Evolutionary conservation across 257 asterid species (phyloP).

Genomic region (Knoxia roxburghii): DNA sequence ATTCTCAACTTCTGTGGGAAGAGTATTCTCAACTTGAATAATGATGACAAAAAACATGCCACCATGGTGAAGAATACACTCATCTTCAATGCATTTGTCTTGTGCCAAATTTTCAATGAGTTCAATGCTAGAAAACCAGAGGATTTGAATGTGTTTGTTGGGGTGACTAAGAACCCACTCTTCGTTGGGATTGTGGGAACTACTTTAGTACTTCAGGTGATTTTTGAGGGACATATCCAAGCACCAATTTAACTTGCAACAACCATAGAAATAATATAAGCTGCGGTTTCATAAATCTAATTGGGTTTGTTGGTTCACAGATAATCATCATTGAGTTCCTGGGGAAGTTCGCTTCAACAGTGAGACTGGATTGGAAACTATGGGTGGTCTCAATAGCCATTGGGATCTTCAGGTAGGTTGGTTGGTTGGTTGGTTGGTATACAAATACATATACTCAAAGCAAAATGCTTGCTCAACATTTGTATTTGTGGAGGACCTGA

Average conservation of each 20-base stretch:
- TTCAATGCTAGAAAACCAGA: slow-evolving; percentile 90
- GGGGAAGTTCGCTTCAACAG: slow-evolving; percentile 68
- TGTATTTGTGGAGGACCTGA: too few species aligned
- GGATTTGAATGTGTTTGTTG: slow-evolving; percentile 62
- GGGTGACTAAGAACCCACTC: slow-evolving; percentile 77
- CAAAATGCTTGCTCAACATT: background rate
- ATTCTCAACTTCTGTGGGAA: slow-evolving; percentile 58
- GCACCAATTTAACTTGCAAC: background rate
- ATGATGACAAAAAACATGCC: slow-evolving; percentile 40
- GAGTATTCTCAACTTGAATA: slow-evolving; percentile 50
- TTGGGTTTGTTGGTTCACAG: slow-evolving; percentile 26
- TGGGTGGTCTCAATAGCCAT: slow-evolving; percentile 69
- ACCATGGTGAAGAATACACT: slow-evolving; percentile 70
- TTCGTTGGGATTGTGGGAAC: slow-evolving; percentile 74
- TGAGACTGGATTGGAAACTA: slow-evolving; percentile 37
- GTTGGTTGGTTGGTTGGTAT: too few species aligned
- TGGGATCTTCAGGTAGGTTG: slow-evolving; percentile 71
- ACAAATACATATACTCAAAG: too few species aligned
- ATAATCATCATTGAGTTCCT: slow-evolving; percentile 70
- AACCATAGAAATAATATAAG: background rate
- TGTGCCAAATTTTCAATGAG: slow-evolving; percentile 90
- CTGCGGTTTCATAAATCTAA: slow-evolving; percentile 6
- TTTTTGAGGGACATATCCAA: slow-evolving; percentile 6
- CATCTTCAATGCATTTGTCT: slow-evolving; percentile 75
- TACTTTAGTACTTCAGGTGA: slow-evolving; percentile 65